Base-by-base conservation (phyloP, 1,139 yeast genomes). In the Pichia sp. region DNA sequence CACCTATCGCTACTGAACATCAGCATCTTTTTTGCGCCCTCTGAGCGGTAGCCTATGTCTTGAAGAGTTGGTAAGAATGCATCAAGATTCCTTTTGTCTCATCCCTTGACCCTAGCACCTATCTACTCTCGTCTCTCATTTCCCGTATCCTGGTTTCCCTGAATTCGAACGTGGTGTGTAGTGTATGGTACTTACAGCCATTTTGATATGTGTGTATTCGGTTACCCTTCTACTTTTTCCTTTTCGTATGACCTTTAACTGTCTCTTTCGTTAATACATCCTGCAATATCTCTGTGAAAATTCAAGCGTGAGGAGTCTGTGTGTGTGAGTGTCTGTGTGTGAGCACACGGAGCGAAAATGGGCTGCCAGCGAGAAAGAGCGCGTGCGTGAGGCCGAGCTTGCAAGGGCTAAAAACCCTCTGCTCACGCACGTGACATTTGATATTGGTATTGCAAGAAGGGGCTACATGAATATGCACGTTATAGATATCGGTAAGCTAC, bases 181-280 rank as follows among this genome's bases (percentile, higher is more conserved):
- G 23, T 13, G 8, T 38, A 16, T 38, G 15, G 47, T 56, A 64
- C 67, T 60, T 64, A 64, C 67, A 61, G 67, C 67, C 68, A 65
- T 64, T 54, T 57, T 63, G 60, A 53, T 59, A 47, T 59, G 49
- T 56, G 54, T 56, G 49, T 54, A 54, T 53, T 42, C 52, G 51
- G 53, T 58, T 56, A 36, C 13, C 7, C 34, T 46, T 45, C 47
- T 45, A 50, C 23, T n/a, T 15, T 31, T 50, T 15, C 19, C 26
- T 23, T 23, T 1, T 8, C 8, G 3, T n/a, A n/a, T 13, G 41
- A 7, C 16, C 41, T 7, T 7, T n/a, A 6, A 3, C 41, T 8
- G 41, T 13, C 41, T 38, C 16, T n/a, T n/a, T 16, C 8, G 15
- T 38, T 16, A 4, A 4, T 26, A 26, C 29, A 13, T 38, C 16